Evolutionary conservation across 768 basidiomycete genomes (phyloP).

Genomic region (Suillus occidentalis): DNA sequence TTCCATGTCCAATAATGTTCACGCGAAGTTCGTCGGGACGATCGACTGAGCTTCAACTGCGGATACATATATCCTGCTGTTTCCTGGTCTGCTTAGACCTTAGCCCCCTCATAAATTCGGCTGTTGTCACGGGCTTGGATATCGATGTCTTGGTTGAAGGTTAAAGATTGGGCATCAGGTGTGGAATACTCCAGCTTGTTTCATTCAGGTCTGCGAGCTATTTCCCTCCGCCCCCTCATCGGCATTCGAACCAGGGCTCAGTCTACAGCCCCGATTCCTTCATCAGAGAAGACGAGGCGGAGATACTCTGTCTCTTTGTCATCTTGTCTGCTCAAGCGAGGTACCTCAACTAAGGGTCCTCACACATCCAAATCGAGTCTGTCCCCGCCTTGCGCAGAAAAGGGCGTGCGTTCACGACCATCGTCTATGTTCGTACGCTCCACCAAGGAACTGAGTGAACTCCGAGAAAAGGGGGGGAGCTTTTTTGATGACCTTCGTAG

Average conservation of each 20-base stretch:
- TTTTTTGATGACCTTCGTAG: conserved; percentile 6
- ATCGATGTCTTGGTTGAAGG: conserved; percentile 33
- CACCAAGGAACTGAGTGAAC: conserved; percentile 12
- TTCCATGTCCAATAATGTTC: background rate
- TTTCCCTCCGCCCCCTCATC: conserved; percentile 19
- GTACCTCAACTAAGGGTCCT: conserved; percentile 6
- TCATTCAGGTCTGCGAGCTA: conserved; percentile 35
- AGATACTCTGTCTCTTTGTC: conserved; percentile 13
- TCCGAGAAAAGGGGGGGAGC: conserved; percentile 8
- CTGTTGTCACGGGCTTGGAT: background rate
- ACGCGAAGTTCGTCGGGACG: conserved; percentile 6
- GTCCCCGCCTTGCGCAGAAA: conserved; percentile 2
- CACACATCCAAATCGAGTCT: conserved; percentile 9
- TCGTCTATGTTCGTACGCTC: conserved; percentile 18
- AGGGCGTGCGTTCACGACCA: conserved; percentile 9
- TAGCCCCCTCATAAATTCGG: conserved; percentile 3
- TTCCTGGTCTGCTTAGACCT: background rate
- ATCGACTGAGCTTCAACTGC: conserved; percentile 19
- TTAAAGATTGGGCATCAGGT: conserved; percentile 29
- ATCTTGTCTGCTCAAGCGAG: conserved; percentile 11
- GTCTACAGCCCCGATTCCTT: conserved; percentile 7
- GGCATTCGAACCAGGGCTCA: conserved; percentile 6
- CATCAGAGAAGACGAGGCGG: conserved; percentile 6
- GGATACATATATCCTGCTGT: conserved; percentile 28
- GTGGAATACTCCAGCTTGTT: conserved; percentile 36